phyloP scores from a whole-genome alignment of 1,284 basidiomycete genomes.

The Cryptococcus depauperatus region DNA sequence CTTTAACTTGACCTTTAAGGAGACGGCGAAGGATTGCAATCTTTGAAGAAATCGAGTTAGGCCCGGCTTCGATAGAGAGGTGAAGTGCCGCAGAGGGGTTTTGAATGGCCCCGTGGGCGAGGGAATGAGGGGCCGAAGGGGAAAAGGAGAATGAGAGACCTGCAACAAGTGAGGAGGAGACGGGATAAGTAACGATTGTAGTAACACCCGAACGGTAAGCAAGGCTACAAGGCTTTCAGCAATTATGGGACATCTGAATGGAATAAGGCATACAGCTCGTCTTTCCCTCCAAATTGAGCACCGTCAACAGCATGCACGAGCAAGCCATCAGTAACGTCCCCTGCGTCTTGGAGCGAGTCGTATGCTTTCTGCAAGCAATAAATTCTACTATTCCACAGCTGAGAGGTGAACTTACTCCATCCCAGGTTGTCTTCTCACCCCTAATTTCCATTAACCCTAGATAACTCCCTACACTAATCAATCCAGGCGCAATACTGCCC shows the following conservation, averaged over 20 bases:
- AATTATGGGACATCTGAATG: too few species aligned
- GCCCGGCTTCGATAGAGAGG: conserved; percentile 52
- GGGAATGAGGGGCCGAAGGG: conserved; percentile 54
- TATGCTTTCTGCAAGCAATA: conserved; percentile 22
- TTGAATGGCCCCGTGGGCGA: conserved; percentile 62
- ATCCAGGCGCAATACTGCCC: conserved; percentile 44
- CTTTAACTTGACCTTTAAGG: conserved; percentile 51
- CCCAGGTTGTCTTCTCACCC: conserved; percentile 57
- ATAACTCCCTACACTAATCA: conserved; percentile 43
- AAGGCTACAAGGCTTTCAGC: conserved; percentile 15
- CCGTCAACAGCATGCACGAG: conserved; percentile 65
- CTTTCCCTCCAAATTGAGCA: conserved; percentile 59
- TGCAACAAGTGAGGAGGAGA: conserved; percentile 46
- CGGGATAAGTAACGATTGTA: conserved; percentile 50
- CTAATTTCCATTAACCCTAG: conserved; percentile 47
- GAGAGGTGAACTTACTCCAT: conserved; percentile 48
- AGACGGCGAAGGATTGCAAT: conserved; percentile 61
- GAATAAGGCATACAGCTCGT: conserved; percentile 54
- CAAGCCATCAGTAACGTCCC: conserved; percentile 54
- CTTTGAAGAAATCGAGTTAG: conserved; percentile 56
- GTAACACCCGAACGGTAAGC: conserved; percentile 53
- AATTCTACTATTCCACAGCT: too few species aligned
- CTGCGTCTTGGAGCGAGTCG: conserved; percentile 51
- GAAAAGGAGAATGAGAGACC: conserved; percentile 59
- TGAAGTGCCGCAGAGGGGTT: conserved; percentile 64